Evolutionary conservation across 129 eudicot genomes (phyloP).

Genomic region (Flaveria brownii): DNA sequence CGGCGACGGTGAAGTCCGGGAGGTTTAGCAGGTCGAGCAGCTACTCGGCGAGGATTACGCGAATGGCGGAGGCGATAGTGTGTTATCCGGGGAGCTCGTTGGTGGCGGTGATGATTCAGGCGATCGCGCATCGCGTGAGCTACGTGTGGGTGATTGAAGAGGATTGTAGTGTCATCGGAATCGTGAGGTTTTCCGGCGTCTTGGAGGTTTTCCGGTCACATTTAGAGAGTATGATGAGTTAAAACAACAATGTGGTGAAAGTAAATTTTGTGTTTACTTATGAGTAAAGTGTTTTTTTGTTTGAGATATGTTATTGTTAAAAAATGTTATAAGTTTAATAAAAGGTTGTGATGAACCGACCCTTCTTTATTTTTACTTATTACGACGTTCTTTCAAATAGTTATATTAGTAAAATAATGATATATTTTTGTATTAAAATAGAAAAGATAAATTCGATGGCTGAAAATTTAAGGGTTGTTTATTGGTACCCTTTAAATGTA

Average conservation of each 20-base stretch:
- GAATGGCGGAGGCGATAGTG: slow-evolving; percentile 71
- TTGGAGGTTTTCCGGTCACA: slow-evolving; percentile 57
- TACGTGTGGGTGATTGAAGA: slow-evolving; percentile 91
- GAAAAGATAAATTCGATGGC: too few relatives aligned
- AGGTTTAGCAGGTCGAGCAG: slow-evolving; percentile 55
- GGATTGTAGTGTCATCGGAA: slow-evolving; percentile 64
- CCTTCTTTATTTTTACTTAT: too few relatives aligned
- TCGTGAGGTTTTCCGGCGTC: slow-evolving; percentile 66
- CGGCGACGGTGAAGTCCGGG: slow-evolving; percentile 31
- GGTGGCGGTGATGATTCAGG: slow-evolving; percentile 93
- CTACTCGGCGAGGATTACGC: slow-evolving; percentile 63
- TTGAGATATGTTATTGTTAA: background rate
- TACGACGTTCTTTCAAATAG: too few relatives aligned
- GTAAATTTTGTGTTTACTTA: slow-evolving; percentile 26
- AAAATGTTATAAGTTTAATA: background rate
- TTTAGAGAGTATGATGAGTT: slow-evolving; percentile 51
- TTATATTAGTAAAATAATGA: too few relatives aligned
- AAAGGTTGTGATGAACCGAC: too few relatives aligned
- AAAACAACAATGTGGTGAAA: slow-evolving; percentile 15
- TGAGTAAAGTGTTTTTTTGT: slow-evolving; percentile 28
- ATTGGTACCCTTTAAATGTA: too few relatives aligned
- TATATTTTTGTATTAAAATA: too few relatives aligned
- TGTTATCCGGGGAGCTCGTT: slow-evolving; percentile 75
- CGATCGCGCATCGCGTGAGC: slow-evolving; percentile 72
- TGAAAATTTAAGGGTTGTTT: too few relatives aligned